Evolutionary conservation across 2,329 filamentous ascomycete genomes (phyloP).

Genomic region (Corniculantispora saksenae): DNA sequence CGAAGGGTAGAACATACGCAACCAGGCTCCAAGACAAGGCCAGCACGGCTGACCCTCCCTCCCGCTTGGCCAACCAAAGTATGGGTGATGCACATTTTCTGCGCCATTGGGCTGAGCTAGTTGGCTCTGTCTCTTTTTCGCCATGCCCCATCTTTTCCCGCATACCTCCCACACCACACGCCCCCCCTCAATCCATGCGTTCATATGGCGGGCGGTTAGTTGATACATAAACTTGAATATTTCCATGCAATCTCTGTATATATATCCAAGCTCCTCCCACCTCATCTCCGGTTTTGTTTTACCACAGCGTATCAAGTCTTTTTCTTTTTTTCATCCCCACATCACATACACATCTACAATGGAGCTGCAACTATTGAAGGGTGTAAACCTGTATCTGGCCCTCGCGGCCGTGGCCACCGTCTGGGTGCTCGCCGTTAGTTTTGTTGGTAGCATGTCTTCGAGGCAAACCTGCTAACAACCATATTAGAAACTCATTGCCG

Average conservation of each 20-base stretch:
- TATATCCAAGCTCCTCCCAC: conserved; percentile 9
- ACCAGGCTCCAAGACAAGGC: background rate
- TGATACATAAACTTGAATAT: background rate
- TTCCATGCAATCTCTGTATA: conserved; percentile 6
- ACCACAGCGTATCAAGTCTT: background rate
- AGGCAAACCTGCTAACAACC: background rate
- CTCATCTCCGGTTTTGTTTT: background rate
- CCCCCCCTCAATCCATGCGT: background rate
- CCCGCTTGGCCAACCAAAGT: conserved; percentile 1
- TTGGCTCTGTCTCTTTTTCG: background rate
- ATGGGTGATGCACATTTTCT: background rate
- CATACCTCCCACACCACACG: background rate
- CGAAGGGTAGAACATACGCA: background rate
- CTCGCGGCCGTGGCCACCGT: conserved; percentile 8
- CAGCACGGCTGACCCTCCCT: background rate
- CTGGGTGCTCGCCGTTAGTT: conserved; percentile 6
- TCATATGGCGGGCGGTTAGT: conserved; percentile 9
- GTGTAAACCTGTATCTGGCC: conserved; percentile 15
- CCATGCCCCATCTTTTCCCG: conserved; percentile 14
- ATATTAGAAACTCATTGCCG: conserved; percentile 11
- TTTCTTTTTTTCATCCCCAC: background rate
- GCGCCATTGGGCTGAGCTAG: background rate
- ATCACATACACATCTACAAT: background rate
- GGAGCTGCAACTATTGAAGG: conserved; percentile 8
- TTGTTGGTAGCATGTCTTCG: background rate